phyloP scores from a whole-genome alignment of 2,329 filamentous ascomycete genomes.

The Hirsutella thompsonii region DNA sequence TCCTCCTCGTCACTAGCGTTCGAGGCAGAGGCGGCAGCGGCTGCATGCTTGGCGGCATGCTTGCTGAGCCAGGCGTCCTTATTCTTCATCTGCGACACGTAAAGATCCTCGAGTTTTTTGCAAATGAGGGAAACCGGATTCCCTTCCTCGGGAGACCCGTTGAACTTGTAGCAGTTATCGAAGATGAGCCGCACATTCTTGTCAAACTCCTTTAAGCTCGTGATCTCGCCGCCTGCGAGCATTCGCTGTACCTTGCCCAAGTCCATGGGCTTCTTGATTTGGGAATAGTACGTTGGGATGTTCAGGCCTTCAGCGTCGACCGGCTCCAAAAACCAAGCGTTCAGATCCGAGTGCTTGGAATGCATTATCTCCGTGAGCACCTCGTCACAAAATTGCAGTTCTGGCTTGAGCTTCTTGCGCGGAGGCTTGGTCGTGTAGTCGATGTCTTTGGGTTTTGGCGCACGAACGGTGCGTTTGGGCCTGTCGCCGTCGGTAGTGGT shows the following conservation, averaged over 20 bases:
- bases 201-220: conserved; percentile 74
- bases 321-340: conserved; percentile 64
- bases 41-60: conserved; percentile 48
- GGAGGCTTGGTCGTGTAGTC: conserved; percentile 65
- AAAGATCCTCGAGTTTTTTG: conserved; percentile 59
- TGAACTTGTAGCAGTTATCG: conserved; percentile 86
- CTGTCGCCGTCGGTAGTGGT: conserved; percentile 62
- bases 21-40: conserved; percentile 43
- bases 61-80: conserved; percentile 73
- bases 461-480: conserved; percentile 87
- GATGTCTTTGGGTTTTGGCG: conserved; percentile 82
- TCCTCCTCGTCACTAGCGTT: conserved; percentile 61
- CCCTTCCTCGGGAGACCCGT: conserved; percentile 40
- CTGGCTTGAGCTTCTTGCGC: conserved; percentile 79
- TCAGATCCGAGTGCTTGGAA: conserved; percentile 53
- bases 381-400: conserved; percentile 81
- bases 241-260: conserved; percentile 69
- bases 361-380: conserved; percentile 68
- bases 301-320: conserved; percentile 91
- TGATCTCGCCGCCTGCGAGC: conserved; percentile 66
- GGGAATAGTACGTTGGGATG: conserved; percentile 82
- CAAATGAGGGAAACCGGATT: conserved; percentile 65
- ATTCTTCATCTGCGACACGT: conserved; percentile 61
- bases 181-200: conserved; percentile 73
- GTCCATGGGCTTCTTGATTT: conserved; percentile 98